Evolutionary conservation across 2,329 filamentous ascomycete genomes (phyloP), one percentile per base, ranked within the genome.

Genomic region (Apiospora saccharicola): DNA sequence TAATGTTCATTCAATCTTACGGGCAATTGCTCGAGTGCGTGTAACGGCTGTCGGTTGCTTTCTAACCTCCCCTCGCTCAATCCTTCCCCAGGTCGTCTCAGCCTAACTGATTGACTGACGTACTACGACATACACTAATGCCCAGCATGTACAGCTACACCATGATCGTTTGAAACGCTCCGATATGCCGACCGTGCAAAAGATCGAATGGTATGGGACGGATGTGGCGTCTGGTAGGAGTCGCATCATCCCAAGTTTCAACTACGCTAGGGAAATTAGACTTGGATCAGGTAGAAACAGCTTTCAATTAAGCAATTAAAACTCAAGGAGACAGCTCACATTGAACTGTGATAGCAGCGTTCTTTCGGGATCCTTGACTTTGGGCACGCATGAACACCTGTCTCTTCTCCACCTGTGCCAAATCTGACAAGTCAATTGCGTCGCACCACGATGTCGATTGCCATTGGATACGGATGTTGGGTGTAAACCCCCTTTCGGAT

Each of bases 351-450:
- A 61, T n/a, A n/a, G 19, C 53, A 37, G 30, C 30, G 19, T 37
- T 6, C 16, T 22, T 47, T 47, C 16, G 44, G 44, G 44, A 47
- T 22, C 44, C 8, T 49, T 14, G 34, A 24, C 19, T 64, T 41
- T 41, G 53, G 53, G 53, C 53, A 37, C 8, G 30, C 57, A 64
- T 41, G 57, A 24, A 64, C 57, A 64, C 30, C 34, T 64, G 57
- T 41, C 57, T n/a, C 22, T 64, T 64, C 57, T 64, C 57, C 57
- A 37, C 53, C 14, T 4, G 8, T 19, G 53, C 6, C 26, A 34
- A 61, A 61, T 12, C 30, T 12, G 53, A 61, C 53, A 61, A 61
- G 53, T 61, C 53, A 61, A 37, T 37, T 4, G 34, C 4, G 12
- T 64, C 22, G 57, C 30, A 64, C 57, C 57, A 64, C 57, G 57